Evolutionary conservation across 2,329 filamentous ascomycete genomes (phyloP).

Genomic region (Neofusicoccum parvum): DNA sequence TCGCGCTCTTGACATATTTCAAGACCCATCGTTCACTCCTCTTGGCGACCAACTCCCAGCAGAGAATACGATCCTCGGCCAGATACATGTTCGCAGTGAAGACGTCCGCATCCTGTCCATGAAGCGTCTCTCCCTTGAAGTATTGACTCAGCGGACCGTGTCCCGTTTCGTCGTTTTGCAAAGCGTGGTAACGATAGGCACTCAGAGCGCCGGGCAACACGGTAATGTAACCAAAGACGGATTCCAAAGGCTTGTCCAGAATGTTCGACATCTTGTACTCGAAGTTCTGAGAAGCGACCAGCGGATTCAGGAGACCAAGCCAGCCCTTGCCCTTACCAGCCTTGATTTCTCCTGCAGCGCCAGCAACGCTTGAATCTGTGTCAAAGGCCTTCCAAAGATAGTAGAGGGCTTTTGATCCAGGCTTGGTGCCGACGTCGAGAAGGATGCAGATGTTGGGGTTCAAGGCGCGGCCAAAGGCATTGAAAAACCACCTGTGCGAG

Average conservation of each 20-base stretch:
- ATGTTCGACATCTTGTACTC: constrained; percentile 99
- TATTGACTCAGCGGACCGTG: constrained; percentile 96
- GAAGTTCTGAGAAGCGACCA: constrained; percentile 97
- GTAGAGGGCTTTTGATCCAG: constrained; percentile 87
- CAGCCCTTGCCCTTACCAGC: constrained; percentile 90
- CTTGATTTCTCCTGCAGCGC: constrained; percentile 96
- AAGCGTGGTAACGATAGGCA: constrained; percentile 91
- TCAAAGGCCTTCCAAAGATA: constrained; percentile 99
- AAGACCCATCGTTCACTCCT: constrained; percentile 92
- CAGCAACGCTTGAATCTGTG: constrained; percentile 94
- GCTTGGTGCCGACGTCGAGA: constrained; percentile 93
- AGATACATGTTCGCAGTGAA: constrained; percentile 98
- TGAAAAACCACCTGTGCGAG: constrained; percentile 99
- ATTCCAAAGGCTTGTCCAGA: constrained; percentile 94
- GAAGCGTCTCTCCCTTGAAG: constrained; percentile 97
- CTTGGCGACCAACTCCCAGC: constrained; percentile 96
- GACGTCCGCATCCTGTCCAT: constrained; percentile 93
- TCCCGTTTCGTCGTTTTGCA: constrained; percentile 95
- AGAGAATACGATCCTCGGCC: constrained; percentile 85
- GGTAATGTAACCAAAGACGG: constrained; percentile 97
- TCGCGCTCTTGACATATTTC: constrained; percentile 96
- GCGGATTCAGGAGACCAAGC: constrained; percentile 82
- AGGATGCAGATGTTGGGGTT: constrained; percentile 97
- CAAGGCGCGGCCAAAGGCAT: constrained; percentile 88
- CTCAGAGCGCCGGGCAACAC: constrained; percentile 93